Conservation (phyloP, 2,329 filamentous ascomycete genomes). For the Neocatenulostroma microsporum region DNA sequence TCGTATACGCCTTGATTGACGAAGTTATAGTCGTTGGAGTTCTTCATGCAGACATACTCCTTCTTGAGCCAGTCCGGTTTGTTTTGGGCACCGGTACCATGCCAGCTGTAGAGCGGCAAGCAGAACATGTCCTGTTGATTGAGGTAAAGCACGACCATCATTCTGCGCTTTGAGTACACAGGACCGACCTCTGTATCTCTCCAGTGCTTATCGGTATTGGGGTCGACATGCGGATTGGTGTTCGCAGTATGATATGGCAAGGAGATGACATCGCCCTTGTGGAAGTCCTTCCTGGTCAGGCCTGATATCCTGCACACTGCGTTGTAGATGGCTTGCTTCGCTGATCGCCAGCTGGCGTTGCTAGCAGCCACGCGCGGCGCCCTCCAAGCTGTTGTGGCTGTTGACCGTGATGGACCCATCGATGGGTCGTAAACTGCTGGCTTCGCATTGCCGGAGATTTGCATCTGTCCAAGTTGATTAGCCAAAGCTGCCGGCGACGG, state of each 20-base stretch:
- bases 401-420: constrained; percentile 6
- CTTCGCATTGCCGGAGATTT: not conserved
- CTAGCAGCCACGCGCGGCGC: not conserved
- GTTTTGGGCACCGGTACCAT: constrained; percentile 2
- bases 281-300: constrained; percentile 9
- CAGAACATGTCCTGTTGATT: constrained; percentile 12
- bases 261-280: constrained; percentile 13
- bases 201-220: constrained; percentile 1
- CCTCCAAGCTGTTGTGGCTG: constrained; percentile 2
- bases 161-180: constrained; percentile 14
- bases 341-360: not conserved
- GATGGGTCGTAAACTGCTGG: constrained; percentile 9
- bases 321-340: not conserved
- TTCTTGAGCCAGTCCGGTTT: constrained; percentile 5
- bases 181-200: constrained; percentile 8
- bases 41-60: constrained; percentile 11
- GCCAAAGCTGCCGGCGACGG: too few relatives aligned
- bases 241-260: constrained; percentile 14
- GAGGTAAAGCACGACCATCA: constrained; percentile 14
- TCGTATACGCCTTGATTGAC: constrained; percentile 7
- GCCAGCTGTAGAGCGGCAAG: constrained; percentile 11
- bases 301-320: constrained; percentile 5
- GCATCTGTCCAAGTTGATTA: too few relatives aligned
- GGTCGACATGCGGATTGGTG: constrained; percentile 11
- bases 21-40: constrained; percentile 2